Base-by-base conservation (phyloP, 352 stramenopile genomes). In the Phytophthora podocarpi region DNA sequence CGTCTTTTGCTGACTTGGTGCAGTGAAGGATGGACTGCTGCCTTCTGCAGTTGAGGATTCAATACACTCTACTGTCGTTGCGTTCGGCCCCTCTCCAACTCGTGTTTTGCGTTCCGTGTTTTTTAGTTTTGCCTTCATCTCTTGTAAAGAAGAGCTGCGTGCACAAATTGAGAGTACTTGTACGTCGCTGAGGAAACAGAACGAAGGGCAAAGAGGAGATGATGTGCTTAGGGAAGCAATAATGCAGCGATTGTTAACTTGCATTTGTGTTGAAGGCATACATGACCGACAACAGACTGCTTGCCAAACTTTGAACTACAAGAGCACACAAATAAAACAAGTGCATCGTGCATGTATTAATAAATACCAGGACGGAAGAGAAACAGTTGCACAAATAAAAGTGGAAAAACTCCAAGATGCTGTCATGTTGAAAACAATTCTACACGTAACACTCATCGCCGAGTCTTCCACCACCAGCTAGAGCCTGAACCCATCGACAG, bases 51-150 rank as follows among this genome's bases (percentile, higher is more conserved):
- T 35, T 51, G 61, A 67, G 20, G 43, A 64, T 57, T 59, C 52
- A 76, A 75, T 76, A 72, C 56, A 72, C 40, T 58, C 51, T 51
- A 57, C 46, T 61, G 39, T 68, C 56, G 62, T 41, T 62, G 61
- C 57, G 56, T 65, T 70, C 56, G 57, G 48, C 55, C 56, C 53
- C 66, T 75, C 62, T 75, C 54, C 50, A 70, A 67, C 31, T 21
- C n/a, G 18, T 49, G 1, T 45, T 11, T 16, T 23, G 3, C 45
- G 15, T 41, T 36, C 27, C 16, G 16, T 43, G 10, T 34, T 30
- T 51, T 24, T 11, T 21, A 23, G 13, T 23, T 47, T 30, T 31
- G 53, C 21, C 6, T 43, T 27, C 12, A 21, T 31, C 16, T n/a
- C n/a, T n/a, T 6, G 16, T 21, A 26, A 42, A 21, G 2, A n/a